These are phyloP conservation scores for Monosporascus cannonballus DNA, from an alignment of 2,329 filamentous ascomycete genomes.

Conservation along the genomic window DNA sequence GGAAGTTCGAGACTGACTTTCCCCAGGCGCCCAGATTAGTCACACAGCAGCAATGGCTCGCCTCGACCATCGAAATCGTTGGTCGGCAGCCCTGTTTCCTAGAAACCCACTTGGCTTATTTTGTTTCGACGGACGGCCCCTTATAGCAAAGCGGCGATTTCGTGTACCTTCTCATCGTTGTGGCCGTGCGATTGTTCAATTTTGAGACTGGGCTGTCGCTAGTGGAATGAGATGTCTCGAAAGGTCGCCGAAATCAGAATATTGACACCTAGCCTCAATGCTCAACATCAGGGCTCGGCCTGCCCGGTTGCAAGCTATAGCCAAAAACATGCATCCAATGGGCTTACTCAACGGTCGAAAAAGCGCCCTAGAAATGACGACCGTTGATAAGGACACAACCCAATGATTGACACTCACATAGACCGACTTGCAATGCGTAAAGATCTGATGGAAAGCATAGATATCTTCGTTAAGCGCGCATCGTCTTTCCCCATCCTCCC, in stretches of 20 bases:
- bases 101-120: slow-evolving; percentile 1
- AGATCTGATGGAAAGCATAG: background rate
- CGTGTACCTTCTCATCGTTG: too few species aligned
- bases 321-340: background rate
- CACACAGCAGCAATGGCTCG: slow-evolving; percentile 16
- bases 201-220: background rate
- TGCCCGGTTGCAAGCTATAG: too few species aligned
- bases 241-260: background rate
- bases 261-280: background rate
- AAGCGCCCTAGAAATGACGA: background rate
- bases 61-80: slow-evolving; percentile 17
- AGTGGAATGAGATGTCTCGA: background rate
- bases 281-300: too few species aligned
- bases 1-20: slow-evolving; percentile 10
- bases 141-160: background rate
- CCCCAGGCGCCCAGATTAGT: slow-evolving; percentile 12
- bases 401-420: background rate
- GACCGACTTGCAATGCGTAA: background rate
- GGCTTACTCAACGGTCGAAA: background rate
- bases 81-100: slow-evolving; percentile 5
- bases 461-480: background rate
- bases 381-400: background rate
- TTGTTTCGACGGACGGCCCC: slow-evolving; percentile 5
- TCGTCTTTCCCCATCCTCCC: background rate
- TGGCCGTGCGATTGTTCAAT: background rate